phyloP scores from a whole-genome alignment of 2,329 filamentous ascomycete species.

The Ascomycota sp. region DNA sequence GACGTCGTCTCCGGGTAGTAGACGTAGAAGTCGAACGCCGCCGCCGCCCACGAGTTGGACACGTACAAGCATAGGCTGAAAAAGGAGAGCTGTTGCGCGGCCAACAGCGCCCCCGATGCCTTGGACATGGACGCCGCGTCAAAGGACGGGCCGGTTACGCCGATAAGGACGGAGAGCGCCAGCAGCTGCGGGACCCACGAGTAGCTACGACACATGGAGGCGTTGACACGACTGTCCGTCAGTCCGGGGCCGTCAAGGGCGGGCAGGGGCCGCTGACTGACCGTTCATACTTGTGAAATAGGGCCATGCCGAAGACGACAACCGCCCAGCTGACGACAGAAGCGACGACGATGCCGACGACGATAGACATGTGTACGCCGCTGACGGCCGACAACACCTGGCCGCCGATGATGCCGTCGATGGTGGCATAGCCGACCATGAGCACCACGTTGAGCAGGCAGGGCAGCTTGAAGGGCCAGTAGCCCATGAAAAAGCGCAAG shows the following conservation, averaged over 20 bases:
- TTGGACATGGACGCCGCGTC: conserved; percentile 43
- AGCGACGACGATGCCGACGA: conserved; percentile 56
- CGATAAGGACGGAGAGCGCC: conserved; percentile 52
- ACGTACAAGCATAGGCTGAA: conserved; percentile 45
- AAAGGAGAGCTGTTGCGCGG: conserved; percentile 37
- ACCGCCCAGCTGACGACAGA: conserved; percentile 50
- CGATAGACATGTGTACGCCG: conserved; percentile 40
- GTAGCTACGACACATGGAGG: too few relatives aligned
- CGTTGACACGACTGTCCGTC: too few relatives aligned
- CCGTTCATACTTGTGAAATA: conserved; percentile 53
- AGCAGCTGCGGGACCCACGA: conserved; percentile 46
- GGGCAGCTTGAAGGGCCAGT: conserved; percentile 20
- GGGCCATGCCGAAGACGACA: conserved; percentile 35
- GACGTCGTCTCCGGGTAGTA: conserved; percentile 48
- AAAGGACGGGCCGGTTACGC: conserved; percentile 39
- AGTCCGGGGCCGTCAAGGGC: too few relatives aligned
- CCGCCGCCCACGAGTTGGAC: conserved; percentile 40
- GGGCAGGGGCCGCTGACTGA: conserved; percentile 1
- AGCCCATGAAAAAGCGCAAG: conserved; percentile 60
- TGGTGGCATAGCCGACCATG: conserved; percentile 54
- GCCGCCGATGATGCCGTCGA: conserved; percentile 64
- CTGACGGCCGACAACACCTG: conserved; percentile 62
- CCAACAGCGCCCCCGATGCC: conserved; percentile 40
- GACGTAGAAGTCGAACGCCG: conserved; percentile 61
- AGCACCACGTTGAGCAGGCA: conserved; percentile 29